phyloP scores from a whole-genome alignment of 2,329 filamentous ascomycete species.

The Pezicula carpinea region DNA sequence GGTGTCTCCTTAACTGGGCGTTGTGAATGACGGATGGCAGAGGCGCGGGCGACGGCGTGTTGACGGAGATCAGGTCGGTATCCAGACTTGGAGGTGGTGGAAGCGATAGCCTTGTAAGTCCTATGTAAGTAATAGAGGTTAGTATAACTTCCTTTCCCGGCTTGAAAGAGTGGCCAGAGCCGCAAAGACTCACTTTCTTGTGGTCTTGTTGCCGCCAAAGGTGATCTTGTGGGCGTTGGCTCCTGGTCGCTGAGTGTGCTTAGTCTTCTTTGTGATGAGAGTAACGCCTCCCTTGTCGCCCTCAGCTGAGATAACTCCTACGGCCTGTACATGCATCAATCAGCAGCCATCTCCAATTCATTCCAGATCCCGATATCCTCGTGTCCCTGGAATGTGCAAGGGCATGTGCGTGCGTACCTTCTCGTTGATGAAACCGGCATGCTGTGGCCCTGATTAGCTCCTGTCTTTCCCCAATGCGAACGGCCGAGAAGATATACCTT shows the following conservation, averaged over 20 bases:
- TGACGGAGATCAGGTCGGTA: constrained; percentile 80
- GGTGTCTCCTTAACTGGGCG: constrained; percentile 70
- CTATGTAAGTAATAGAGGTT: constrained; percentile 37
- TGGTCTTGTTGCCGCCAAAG: constrained; percentile 68
- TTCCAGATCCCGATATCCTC: not conserved
- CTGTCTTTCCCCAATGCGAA: not conserved
- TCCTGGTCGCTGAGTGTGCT: constrained; percentile 68
- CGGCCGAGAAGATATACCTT: constrained; percentile 59
- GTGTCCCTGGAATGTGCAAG: not conserved
- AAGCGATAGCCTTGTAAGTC: constrained; percentile 86
- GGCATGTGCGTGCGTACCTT: constrained; percentile 62
- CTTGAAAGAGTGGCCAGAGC: not conserved
- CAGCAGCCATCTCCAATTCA: constrained; percentile 1
- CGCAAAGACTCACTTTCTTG: constrained; percentile 69
- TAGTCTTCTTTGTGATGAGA: constrained; percentile 80
- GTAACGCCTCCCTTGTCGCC: constrained; percentile 73
- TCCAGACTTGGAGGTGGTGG: constrained; percentile 72
- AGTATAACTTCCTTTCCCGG: constrained; percentile 7
- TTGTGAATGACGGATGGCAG: constrained; percentile 78
- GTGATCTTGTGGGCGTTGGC: constrained; percentile 58
- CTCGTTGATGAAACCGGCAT: constrained; percentile 89
- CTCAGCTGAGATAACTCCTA: constrained; percentile 65
- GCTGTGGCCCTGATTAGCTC: constrained; percentile 43
- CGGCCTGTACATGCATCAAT: constrained; percentile 47
- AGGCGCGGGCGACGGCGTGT: constrained; percentile 79